Conservation (phyloP, 257 asterid species). For the Coffea canephora region DNA sequence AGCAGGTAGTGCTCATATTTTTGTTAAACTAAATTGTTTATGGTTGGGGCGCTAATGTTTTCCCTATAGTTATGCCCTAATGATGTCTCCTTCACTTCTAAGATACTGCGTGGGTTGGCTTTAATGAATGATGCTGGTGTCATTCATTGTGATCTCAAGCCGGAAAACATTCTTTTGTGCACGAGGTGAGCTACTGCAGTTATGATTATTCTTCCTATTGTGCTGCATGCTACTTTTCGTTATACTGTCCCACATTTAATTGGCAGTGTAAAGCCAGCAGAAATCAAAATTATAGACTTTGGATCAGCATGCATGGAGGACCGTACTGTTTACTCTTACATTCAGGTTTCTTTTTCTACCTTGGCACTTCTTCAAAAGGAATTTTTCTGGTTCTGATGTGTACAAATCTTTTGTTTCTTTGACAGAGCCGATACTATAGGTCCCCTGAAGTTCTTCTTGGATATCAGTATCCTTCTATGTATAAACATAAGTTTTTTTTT, state of each 20-base stretch:
- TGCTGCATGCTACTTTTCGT: slow-evolving; percentile 22
- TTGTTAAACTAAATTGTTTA: slow-evolving; percentile 13
- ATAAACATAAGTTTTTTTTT: not conserved
- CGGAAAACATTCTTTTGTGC: slow-evolving; percentile 93
- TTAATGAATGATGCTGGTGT: slow-evolving; percentile 95
- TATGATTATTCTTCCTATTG: slow-evolving; percentile 23
- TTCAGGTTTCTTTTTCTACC: slow-evolving; percentile 57
- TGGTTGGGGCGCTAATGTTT: not conserved
- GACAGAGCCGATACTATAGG: slow-evolving; percentile 97
- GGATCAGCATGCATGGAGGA: slow-evolving; percentile 99
- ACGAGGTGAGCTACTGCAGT: slow-evolving; percentile 61
- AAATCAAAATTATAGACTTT: slow-evolving; percentile 91
- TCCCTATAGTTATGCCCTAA: not conserved
- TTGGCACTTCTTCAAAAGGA: slow-evolving; percentile 16
- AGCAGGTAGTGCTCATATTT: slow-evolving; percentile 65
- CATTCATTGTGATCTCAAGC: slow-evolving; percentile 97
- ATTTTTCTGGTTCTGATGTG: slow-evolving; percentile 19
- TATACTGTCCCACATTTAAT: slow-evolving; percentile 23
- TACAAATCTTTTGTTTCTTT: slow-evolving; percentile 19
- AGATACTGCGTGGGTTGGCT: slow-evolving; percentile 92
- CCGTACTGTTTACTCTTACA: slow-evolving; percentile 93
- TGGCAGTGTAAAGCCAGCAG: slow-evolving; percentile 90
- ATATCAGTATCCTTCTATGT: slow-evolving; percentile 83
- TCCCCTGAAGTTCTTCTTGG: slow-evolving; percentile 99
- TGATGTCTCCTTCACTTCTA: slow-evolving; percentile 4